Evolutionary conservation across 805 yeast species (phyloP).

Genomic region (Hanseniaspora guilliermondii): DNA sequence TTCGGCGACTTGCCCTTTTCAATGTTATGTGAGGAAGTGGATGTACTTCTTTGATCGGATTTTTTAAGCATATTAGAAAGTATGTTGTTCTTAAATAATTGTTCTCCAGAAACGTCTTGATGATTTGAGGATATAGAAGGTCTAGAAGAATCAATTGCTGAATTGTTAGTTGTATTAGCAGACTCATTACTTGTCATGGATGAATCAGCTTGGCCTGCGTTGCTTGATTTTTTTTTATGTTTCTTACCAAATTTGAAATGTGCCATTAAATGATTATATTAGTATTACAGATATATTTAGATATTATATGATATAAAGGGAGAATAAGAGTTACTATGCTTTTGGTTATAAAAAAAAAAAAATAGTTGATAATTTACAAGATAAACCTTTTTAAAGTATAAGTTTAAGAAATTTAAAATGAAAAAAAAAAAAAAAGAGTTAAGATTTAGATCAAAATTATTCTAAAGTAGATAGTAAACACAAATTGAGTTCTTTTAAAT

Average conservation of each 20-base stretch:
- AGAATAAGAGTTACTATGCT: too few relatives aligned
- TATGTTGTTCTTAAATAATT: conserved; percentile 2
- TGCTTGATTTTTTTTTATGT: background rate
- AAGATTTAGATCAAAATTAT: too few relatives aligned
- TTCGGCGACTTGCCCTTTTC: background rate
- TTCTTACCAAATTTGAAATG: conserved; percentile 13
- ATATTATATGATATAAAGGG: too few relatives aligned
- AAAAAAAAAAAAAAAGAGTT: too few relatives aligned
- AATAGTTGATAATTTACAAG: too few relatives aligned
- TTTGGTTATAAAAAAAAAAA: too few relatives aligned
- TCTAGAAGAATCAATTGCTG: background rate
- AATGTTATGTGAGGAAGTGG: background rate
- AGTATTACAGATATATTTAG: too few relatives aligned
- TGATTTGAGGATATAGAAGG: background rate
- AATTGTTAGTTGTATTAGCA: background rate
- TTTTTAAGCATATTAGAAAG: conserved; percentile 1
- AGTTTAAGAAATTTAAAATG: too few relatives aligned
- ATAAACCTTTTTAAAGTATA: too few relatives aligned
- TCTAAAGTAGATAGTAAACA: too few relatives aligned
- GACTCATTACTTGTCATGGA: background rate
- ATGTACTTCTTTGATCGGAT: background rate
- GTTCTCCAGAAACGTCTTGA: background rate
- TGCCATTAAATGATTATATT: conserved; percentile 1
- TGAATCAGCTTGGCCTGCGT: background rate
- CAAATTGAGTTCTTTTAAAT: too few relatives aligned